Evolutionary conservation across 2,329 filamentous ascomycete species (phyloP).

Genomic region (Ceratocystis harringtonii): DNA sequence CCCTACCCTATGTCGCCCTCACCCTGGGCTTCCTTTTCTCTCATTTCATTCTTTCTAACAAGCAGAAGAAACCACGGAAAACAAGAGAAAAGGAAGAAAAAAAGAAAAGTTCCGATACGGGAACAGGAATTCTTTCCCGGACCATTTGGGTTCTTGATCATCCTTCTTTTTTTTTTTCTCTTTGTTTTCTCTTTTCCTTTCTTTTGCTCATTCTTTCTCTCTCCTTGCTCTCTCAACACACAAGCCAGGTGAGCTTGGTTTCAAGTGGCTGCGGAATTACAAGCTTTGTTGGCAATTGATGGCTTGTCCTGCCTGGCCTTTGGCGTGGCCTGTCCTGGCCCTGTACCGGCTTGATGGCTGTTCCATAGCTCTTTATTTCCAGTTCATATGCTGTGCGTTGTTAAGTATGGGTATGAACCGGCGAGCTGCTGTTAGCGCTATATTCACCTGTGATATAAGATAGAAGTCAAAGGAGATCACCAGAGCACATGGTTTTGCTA

Average conservation of each 20-base stretch:
- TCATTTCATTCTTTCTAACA: background rate
- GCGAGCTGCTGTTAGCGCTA: background rate
- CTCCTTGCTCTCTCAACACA: too few species aligned
- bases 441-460: slow-evolving; percentile 1
- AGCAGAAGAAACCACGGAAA: background rate
- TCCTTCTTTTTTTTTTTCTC: background rate
- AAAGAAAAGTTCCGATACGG: background rate
- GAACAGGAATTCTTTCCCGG: background rate
- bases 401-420: background rate
- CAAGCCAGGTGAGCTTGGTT: background rate
- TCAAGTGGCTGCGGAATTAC: background rate
- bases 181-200: too few species aligned
- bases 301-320: too few species aligned
- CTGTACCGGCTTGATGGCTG: background rate
- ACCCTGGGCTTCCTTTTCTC: background rate
- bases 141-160: background rate
- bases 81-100: background rate
- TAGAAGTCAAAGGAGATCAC: too few species aligned
- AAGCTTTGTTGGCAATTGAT: background rate
- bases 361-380: background rate
- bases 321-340: background rate
- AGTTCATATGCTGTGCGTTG: background rate
- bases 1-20: too few species aligned
- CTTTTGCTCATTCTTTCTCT: too few species aligned
- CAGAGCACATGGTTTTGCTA: too few species aligned